These are phyloP conservation scores for Penicillium concentricum DNA, from an alignment of 2,329 filamentous ascomycete species.

Conservation along the genomic window DNA sequence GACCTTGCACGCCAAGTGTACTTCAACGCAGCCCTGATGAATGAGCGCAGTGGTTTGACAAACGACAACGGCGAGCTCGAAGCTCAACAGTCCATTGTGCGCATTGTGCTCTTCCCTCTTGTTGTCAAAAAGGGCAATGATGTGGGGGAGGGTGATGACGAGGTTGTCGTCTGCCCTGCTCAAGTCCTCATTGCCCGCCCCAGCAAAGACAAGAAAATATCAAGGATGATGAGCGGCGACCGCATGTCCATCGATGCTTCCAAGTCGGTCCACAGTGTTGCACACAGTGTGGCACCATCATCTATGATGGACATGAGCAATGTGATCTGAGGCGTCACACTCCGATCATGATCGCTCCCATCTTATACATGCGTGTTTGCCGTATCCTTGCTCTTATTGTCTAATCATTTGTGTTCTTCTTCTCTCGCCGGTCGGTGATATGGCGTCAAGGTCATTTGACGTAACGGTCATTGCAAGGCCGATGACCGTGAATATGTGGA, in stretches of 20 bases:
- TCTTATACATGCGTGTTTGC: not conserved
- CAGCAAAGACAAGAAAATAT: conserved; percentile 46
- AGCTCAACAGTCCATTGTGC: conserved; percentile 71
- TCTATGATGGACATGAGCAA: conserved; percentile 46
- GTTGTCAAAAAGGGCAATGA: conserved; percentile 97
- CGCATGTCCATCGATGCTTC: conserved; percentile 44
- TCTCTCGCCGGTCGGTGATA: conserved; percentile 5
- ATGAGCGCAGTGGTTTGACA: conserved; percentile 74
- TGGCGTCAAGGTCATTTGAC: conserved; percentile 6
- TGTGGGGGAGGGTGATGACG: conserved; percentile 79
- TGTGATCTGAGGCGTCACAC: conserved; percentile 46
- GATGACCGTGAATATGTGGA: conserved; percentile 11
- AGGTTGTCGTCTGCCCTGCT: conserved; percentile 92
- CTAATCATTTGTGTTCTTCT: conserved; percentile 3
- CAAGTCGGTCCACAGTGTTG: conserved; percentile 43
- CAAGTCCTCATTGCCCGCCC: conserved; percentile 76
- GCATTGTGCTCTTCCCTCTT: conserved; percentile 90
- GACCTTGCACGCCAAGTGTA: conserved; percentile 82
- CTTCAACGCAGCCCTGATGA: conserved; percentile 95
- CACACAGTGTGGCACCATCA: conserved; percentile 43
- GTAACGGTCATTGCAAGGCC: conserved; percentile 5
- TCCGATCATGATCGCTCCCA: conserved; percentile 23
- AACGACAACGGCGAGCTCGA: conserved; percentile 78
- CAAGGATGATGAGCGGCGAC: conserved; percentile 41
- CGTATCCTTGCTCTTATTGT: conserved; percentile 5